These are phyloP conservation scores for Beauveria bassiana DNA, from an alignment of 2,329 filamentous ascomycete species.

Conservation along the genomic window DNA sequence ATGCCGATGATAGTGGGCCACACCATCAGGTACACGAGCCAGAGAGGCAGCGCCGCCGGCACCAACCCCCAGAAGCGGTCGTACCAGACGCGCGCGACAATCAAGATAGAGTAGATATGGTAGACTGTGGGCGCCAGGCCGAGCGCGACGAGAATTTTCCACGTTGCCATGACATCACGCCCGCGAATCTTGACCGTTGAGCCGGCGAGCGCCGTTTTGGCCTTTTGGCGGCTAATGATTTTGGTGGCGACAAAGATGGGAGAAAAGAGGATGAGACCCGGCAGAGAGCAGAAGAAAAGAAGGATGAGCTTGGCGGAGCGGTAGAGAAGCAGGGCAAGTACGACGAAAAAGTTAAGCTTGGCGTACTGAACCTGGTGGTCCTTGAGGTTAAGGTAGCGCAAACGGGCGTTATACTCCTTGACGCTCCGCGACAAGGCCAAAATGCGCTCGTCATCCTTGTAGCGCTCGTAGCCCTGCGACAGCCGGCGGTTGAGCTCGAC, in stretches of 20 bases:
- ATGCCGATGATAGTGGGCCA: constrained; percentile 78
- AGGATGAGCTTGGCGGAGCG: constrained; percentile 69
- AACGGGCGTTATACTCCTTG: constrained; percentile 76
- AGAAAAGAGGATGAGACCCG: constrained; percentile 78
- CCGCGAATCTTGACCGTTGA: constrained; percentile 85
- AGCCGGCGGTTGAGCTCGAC: constrained; percentile 90
- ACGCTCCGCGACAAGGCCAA: constrained; percentile 67
- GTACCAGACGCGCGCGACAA: constrained; percentile 69
- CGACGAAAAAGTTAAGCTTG: constrained; percentile 68
- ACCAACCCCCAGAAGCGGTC: constrained; percentile 79
- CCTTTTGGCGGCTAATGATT: constrained; percentile 73
- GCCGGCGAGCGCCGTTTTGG: constrained; percentile 72
- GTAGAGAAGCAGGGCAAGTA: constrained; percentile 71
- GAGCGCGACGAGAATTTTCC: constrained; percentile 86
- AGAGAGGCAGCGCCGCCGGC: constrained; percentile 72
- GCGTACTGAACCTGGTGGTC: constrained; percentile 95
- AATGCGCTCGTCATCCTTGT: constrained; percentile 85
- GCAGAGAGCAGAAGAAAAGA: constrained; percentile 73
- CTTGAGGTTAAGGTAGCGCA: constrained; percentile 77
- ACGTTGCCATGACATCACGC: constrained; percentile 84
- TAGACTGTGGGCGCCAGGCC: constrained; percentile 77
- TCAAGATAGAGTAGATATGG: constrained; percentile 67
- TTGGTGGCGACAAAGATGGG: constrained; percentile 83
- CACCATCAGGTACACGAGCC: constrained; percentile 65
- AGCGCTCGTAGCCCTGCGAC: constrained; percentile 83